Percentiles rank a stretch among this genome's conserved stretches.
These are phyloP conservation scores for Alternaria longipes DNA, from an alignment of 2,329 filamentous ascomycete species.

Conservation along the genomic window DNA sequence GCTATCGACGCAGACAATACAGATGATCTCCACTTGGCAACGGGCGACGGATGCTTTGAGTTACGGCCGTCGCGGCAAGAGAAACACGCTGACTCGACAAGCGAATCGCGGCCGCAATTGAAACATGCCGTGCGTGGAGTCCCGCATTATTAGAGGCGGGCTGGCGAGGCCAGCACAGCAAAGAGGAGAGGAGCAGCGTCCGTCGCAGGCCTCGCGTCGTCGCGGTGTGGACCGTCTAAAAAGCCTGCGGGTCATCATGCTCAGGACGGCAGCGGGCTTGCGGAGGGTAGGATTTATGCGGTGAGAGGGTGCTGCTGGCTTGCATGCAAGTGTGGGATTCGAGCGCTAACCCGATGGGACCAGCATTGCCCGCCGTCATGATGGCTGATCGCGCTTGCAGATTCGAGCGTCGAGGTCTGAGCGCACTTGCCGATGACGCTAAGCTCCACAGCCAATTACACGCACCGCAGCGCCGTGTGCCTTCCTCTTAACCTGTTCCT, in stretches of 20 bases:
- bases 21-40: conserved; percentile 42
- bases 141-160: conserved; percentile 15
- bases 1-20: conserved; percentile 37
- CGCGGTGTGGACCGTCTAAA: conserved; percentile 13
- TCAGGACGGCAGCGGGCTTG: conserved; percentile 14
- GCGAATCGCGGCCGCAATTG: conserved; percentile 24
- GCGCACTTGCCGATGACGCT: conserved; percentile 32
- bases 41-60: conserved; percentile 26
- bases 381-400: conserved; percentile 31
- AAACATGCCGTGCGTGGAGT: conserved; percentile 31
- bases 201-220: conserved; percentile 8
- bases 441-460: conserved; percentile 31
- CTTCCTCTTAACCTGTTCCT: conserved; percentile 37
- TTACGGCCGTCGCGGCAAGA: conserved; percentile 22
- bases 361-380: conserved; percentile 10
- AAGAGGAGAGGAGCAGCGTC: conserved; percentile 13
- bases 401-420: conserved; percentile 23
- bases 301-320: conserved; percentile 25
- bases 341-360: conserved; percentile 10
- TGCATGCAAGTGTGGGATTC: conserved; percentile 19
- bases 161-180: conserved; percentile 11
- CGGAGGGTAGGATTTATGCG: conserved; percentile 25
- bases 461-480: conserved; percentile 24
- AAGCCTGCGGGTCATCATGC: conserved; percentile 16
- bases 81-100: conserved; percentile 27